Percentiles rank a stretch among this genome's conserved stretches.
These are phyloP conservation scores for Pichia sporocuriosa DNA, from an alignment of 805 yeast genomes.

Conservation along the genomic window DNA sequence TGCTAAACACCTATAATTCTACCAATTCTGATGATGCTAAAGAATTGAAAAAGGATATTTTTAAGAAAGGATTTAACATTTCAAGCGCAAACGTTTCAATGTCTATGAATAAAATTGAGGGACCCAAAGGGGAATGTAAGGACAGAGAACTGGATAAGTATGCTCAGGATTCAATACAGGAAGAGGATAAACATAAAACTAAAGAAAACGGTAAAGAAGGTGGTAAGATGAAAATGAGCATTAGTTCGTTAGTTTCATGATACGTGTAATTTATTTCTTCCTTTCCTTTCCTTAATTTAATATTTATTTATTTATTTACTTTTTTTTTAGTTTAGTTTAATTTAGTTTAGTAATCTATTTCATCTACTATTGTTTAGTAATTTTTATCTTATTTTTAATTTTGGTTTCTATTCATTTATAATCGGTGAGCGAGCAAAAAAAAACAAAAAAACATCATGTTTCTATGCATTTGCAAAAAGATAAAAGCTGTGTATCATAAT, in stretches of 20 bases:
- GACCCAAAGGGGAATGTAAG: slow-evolving; percentile 6
- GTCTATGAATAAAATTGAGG: neutral
- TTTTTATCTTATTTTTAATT: no score
- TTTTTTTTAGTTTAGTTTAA: no score
- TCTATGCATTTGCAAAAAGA: no score
- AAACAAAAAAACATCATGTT: no score
- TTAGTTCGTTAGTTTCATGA: slow-evolving; percentile 11
- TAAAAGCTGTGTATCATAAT: no score
- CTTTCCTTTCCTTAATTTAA: neutral
- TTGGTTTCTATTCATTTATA: no score
- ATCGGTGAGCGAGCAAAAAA: no score
- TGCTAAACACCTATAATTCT: neutral
- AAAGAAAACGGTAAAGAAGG: neutral
- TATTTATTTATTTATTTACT: no score
- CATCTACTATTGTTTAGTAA: no score
- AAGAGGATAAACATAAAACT: neutral
- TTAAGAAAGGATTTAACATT: slow-evolving; percentile 26
- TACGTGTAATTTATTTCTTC: neutral
- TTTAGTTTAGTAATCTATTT: no score
- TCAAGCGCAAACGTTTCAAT: slow-evolving; percentile 1
- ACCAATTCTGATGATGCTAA: neutral
- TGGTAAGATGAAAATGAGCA: slow-evolving; percentile 13
- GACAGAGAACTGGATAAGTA: no score
- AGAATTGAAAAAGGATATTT: slow-evolving; percentile 16
- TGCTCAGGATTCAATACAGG: no score